phyloP scores from a whole-genome alignment of 768 basidiomycete species.

The Boletellus ananas region DNA sequence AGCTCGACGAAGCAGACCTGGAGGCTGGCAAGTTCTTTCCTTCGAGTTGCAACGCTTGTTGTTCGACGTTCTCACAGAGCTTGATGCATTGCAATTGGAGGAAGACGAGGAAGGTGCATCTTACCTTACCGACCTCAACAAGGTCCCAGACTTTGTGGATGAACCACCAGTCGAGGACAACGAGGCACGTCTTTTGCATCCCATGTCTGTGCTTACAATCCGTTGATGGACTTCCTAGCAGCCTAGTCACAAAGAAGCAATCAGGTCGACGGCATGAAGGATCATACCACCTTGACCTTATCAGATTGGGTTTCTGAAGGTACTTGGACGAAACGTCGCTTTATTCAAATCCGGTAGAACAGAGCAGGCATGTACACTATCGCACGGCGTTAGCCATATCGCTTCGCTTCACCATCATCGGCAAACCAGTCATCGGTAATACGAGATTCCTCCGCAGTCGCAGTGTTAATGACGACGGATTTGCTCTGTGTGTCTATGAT shows the following conservation, averaged over 20 bases:
- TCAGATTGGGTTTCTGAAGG: constrained; percentile 15
- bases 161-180: constrained; percentile 70
- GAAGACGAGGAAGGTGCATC: constrained; percentile 88
- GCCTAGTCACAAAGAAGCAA: constrained; percentile 50
- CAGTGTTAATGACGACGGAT: constrained; percentile 74
- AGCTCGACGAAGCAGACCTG: constrained; percentile 95
- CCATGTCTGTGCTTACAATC: background rate
- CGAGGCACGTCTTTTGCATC: constrained; percentile 44
- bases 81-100: constrained; percentile 90
- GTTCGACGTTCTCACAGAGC: constrained; percentile 50
- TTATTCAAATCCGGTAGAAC: background rate
- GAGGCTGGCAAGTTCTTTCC: constrained; percentile 70
- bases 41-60: background rate
- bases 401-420: constrained; percentile 44
- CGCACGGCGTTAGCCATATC: constrained; percentile 54
- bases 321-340: background rate
- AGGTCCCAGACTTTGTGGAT: constrained; percentile 90
- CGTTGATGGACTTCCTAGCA: constrained; percentile 19
- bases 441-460: constrained; percentile 54
- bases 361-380: background rate
- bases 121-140: constrained; percentile 83
- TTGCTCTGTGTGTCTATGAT: constrained; percentile 77
- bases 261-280: constrained; percentile 45
- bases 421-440: constrained; percentile 77
- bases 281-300: constrained; percentile 4